Conservation (phyloP, 1,284 basidiomycete species). For the Moesziomyces globuligerus region DNA sequence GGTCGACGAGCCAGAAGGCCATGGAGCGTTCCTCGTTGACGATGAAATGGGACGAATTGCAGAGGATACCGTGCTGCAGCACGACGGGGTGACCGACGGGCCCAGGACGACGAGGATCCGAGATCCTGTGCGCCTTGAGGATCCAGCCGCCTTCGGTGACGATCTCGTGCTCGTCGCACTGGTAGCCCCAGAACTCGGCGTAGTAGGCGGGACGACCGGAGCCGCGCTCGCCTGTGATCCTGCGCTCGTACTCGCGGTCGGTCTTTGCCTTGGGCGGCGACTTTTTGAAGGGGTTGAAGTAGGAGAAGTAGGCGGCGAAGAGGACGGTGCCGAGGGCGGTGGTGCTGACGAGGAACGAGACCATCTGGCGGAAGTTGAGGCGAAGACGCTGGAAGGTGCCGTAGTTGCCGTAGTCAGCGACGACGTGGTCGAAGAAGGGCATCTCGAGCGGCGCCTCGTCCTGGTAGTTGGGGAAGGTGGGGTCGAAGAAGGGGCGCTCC, state of each 20-base stretch:
- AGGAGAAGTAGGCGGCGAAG: slow-evolving; percentile 51
- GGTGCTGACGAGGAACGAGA: slow-evolving; percentile 54
- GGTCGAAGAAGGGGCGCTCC: slow-evolving; percentile 51
- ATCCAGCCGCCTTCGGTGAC: slow-evolving; percentile 65
- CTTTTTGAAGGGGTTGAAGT: slow-evolving; percentile 64
- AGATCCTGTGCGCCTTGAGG: slow-evolving; percentile 65
- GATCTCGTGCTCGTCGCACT: slow-evolving; percentile 66
- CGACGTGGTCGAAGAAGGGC: slow-evolving; percentile 65
- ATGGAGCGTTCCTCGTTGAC: slow-evolving; percentile 64
- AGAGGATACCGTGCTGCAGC: slow-evolving; percentile 66
- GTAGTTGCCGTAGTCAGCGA: slow-evolving; percentile 61
- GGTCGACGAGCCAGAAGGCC: slow-evolving; percentile 67
- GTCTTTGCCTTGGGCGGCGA: slow-evolving; percentile 51
- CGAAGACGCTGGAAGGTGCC: slow-evolving; percentile 47
- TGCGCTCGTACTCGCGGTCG: slow-evolving; percentile 65
- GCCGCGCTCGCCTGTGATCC: slow-evolving; percentile 65
- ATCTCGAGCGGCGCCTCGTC: slow-evolving; percentile 55
- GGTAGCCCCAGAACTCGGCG: slow-evolving; percentile 67
- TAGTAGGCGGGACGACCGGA: slow-evolving; percentile 63
- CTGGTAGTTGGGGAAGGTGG: slow-evolving; percentile 50
- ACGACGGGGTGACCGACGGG: slow-evolving; percentile 64
- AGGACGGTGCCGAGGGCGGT: slow-evolving; percentile 45
- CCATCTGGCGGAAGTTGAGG: slow-evolving; percentile 56
- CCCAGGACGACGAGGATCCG: slow-evolving; percentile 62
- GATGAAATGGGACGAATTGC: slow-evolving; percentile 64